Conservation (phyloP, 129 eudicot species). For the Gnaphalium uliginosum region DNA sequence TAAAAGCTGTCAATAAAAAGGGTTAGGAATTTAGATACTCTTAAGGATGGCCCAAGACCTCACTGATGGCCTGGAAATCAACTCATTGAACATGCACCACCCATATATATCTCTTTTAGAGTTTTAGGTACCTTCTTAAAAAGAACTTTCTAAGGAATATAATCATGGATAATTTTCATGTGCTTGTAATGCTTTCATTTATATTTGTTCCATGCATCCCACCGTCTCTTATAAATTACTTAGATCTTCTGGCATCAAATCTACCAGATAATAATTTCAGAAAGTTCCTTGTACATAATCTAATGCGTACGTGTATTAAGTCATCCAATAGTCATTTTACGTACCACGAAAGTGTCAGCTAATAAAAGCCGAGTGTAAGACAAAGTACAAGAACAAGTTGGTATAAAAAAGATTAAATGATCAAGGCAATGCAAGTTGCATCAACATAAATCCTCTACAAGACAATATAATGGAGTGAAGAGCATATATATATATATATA, state of each 20-base stretch:
- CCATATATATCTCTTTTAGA: neutral
- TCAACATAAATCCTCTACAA: neutral
- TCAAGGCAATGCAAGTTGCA: neutral
- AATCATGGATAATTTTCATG: neutral
- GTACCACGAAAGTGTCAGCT: neutral
- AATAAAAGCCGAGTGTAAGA: constrained; percentile 4
- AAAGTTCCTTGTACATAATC: neutral
- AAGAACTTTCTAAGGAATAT: neutral
- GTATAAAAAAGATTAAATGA: neutral
- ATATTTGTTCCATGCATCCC: constrained; percentile 9
- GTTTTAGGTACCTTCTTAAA: constrained; percentile 9
- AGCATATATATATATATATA: no score
- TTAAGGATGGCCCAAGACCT: neutral
- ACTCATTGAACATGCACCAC: neutral
- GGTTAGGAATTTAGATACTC: neutral
- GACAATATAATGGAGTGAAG: neutral
- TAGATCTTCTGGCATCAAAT: constrained; percentile 12
- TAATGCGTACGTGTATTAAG: neutral
- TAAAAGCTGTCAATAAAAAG: no score
- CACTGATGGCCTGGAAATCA: neutral
- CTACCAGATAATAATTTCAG: neutral
- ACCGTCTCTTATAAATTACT: neutral
- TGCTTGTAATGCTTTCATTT: neutral
- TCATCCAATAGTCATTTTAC: neutral
- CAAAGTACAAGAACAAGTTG: neutral